Base-by-base conservation (phyloP, 2,329 filamentous ascomycete species). In the Cordyceps militaris region DNA sequence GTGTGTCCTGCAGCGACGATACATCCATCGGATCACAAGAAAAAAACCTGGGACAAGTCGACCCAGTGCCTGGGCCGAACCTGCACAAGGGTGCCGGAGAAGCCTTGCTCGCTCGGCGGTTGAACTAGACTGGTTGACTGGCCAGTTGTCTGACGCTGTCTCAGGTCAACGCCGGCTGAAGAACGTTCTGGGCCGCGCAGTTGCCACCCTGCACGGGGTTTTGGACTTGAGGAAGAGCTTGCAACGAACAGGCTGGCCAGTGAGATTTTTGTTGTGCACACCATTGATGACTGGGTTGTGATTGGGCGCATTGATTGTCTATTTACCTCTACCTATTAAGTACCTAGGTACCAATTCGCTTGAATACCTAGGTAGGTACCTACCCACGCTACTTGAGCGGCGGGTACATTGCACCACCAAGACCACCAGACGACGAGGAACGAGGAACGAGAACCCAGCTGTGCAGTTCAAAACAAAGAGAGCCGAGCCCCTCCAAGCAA, bases 101-200 rank as follows among this genome's bases (percentile, higher is more conserved):
- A 28, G 48, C 48, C 34, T 28, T 40, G 48, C 32, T 50, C 14
- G 47, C n/a, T n/a, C n/a, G n/a, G n/a, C n/a, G n/a, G n/a, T n/a
- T n/a, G n/a, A n/a, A n/a, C n/a, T n/a, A n/a, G n/a, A n/a, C n/a
- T n/a, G n/a, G n/a, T n/a, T n/a, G 32, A 4, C 23, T 7, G 23
- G 19, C 47, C 47, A 49, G 30, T 48, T 24, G 49, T 51, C 34
- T 40, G 9, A 51, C 49, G 24, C 19, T 54, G 51, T 54, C 51
- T 54, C 51, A 54, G 40, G 51, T 44, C 26, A 14, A 43, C 40
- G 16, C 34, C 4, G 21, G 48, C 28, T 16, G 46, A 23, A 48
- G 48, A 43, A 51, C 48, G 48, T 44, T 54, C 51, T 54, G 51
- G 51, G 51, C 51, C 51, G 38, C 40, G 38, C 51, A 44, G 51